phyloP scores from a whole-genome alignment of 176 grass and related monocot genomes.

The Triticum dicoccoides region DNA sequence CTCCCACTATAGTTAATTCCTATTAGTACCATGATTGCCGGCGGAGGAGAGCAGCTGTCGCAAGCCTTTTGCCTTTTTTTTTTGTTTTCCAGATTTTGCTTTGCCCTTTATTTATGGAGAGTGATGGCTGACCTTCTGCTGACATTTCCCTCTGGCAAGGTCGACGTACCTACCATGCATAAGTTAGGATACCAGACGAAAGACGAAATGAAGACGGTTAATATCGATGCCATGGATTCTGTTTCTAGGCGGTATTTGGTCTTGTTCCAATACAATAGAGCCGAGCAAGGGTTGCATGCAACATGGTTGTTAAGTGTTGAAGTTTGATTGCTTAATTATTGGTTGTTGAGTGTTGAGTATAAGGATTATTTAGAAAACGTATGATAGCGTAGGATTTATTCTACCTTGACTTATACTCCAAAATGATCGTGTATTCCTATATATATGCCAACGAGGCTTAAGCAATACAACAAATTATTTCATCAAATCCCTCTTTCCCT shows the following conservation, averaged over 20 bases:
- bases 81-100: conserved; percentile 27
- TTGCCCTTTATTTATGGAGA: conserved; percentile 21
- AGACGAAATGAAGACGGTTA: neutral
- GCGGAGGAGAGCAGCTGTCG: neutral
- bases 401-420: no score
- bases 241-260: neutral
- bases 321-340: no score
- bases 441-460: no score
- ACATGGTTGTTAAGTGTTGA: no score
- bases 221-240: neutral
- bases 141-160: neutral
- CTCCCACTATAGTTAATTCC: neutral
- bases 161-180: neutral
- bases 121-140: conserved; percentile 45
- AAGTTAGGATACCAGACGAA: neutral
- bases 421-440: no score
- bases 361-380: no score
- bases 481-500: no score
- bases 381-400: no score
- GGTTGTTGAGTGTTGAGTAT: no score
- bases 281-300: neutral
- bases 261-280: neutral
- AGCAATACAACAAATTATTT: no score
- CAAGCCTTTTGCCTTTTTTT: neutral
- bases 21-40: neutral